These are phyloP conservation scores for Torulaspora quercuum DNA, from an alignment of 805 yeast genomes.

Conservation along the genomic window DNA sequence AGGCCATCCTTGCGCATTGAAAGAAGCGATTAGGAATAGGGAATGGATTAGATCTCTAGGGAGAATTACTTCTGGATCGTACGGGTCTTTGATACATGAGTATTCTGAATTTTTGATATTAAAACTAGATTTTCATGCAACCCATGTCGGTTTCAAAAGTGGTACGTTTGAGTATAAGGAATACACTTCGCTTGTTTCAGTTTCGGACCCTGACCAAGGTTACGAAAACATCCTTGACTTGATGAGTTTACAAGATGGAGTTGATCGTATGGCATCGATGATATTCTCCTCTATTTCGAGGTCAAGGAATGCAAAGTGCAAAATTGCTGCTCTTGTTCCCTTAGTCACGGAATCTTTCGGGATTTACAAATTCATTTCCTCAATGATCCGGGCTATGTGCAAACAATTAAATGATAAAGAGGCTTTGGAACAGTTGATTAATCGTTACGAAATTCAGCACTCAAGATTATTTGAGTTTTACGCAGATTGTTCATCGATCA, in stretches of 20 bases:
- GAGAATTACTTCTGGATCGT: slow-evolving; percentile 52
- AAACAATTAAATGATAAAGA: slow-evolving; percentile 64
- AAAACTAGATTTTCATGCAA: slow-evolving; percentile 77
- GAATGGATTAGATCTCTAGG: slow-evolving; percentile 76
- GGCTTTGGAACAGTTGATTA: slow-evolving; percentile 69
- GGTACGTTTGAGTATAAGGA: slow-evolving; percentile 97
- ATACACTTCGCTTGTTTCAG: slow-evolving; percentile 80
- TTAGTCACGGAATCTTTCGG: slow-evolving; percentile 90
- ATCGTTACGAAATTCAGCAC: slow-evolving; percentile 68
- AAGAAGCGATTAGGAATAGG: slow-evolving; percentile 74
- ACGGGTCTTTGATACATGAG: slow-evolving; percentile 71
- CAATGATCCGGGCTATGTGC: slow-evolving; percentile 88
- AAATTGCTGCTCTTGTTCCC: slow-evolving; percentile 83
- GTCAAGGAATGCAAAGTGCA: slow-evolving; percentile 60
- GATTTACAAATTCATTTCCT: slow-evolving; percentile 79
- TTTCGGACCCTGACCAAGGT: slow-evolving; percentile 93
- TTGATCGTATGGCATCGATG: slow-evolving; percentile 72
- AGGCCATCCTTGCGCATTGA: slow-evolving; percentile 84
- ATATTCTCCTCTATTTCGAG: slow-evolving; percentile 69
- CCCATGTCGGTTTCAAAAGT: slow-evolving; percentile 76
- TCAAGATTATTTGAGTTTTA: slow-evolving; percentile 72
- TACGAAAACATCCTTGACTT: slow-evolving; percentile 83
- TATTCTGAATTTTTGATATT: slow-evolving; percentile 66
- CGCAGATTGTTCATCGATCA: slow-evolving; percentile 83
- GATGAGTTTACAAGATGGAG: slow-evolving; percentile 78